Base-by-base conservation (phyloP, 805 yeast species). In the Yamadazyma takamatsuzukensis region DNA sequence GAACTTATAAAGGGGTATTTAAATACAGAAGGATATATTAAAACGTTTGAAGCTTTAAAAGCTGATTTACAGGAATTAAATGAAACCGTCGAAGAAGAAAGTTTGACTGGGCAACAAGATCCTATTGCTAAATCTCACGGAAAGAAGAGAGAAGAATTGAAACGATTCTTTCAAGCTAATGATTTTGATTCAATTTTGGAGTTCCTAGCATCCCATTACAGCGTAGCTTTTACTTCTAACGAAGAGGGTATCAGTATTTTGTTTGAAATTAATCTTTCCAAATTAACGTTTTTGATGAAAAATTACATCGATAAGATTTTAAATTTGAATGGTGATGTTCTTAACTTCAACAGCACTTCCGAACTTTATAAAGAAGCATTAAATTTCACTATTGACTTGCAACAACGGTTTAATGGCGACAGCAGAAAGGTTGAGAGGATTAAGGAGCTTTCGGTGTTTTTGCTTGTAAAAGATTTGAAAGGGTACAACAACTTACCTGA, bases 1-100 rank as follows among this genome's bases (percentile, higher is more conserved):
- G 45, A 51, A 11, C 43, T 65, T 19, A 61, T 66, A 14, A 54
- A 56, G 35, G 70, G 65, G 3, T 64, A 66, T 37, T 47, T 66
- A 31, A 50, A 54, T 16, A 61, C 61, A 16, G 68, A 65, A 45
- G 70, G 70, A 1, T 61, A 56, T 33, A 44, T 59, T 30, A 56
- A 57, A 3, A 57, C 70, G 0, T 53, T 57, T 18, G 52, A 52
- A 18, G 55, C 67, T 3, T 61, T 64, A 32, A 45, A 49, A 12
- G 29, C 44, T 1, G 72, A 66, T 38, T 41, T 65, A 16, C 36
- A 36, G 8, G 51, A 47, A 9, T 44, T 64, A 23, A 18, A 30
- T 19, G 27, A 13, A 3, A 14, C 27, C 12, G 6, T 25, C 18
- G 24, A 21, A 3, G 9, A 21, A 2, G 24, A 31, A 9, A n/a